phyloP scores from a whole-genome alignment of 225 moss, liverwort and hornwort genomes.

The Marchantia polymorpha region DNA sequence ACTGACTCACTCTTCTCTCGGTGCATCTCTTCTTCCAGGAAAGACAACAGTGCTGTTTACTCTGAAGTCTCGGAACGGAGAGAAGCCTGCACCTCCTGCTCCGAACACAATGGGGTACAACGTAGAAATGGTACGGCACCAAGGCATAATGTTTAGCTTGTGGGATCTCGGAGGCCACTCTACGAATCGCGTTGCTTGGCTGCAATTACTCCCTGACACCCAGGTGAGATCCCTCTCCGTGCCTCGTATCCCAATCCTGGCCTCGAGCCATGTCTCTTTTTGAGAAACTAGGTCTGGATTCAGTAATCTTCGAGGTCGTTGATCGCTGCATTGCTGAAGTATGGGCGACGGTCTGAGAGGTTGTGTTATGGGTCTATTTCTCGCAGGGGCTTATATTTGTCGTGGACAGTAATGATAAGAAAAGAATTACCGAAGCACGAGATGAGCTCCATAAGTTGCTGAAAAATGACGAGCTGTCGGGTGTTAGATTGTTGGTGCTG shows the following conservation, averaged over 20 bases:
- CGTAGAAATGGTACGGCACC: slow-evolving; percentile 26
- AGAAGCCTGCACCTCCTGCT: slow-evolving; percentile 20
- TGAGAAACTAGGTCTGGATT: background rate
- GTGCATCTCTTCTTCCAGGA: slow-evolving; percentile 12
- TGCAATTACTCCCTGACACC: slow-evolving; percentile 25
- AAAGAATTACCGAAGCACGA: slow-evolving; percentile 57
- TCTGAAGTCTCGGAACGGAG: slow-evolving; percentile 16
- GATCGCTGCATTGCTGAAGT: background rate
- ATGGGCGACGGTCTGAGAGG: background rate
- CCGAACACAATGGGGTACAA: slow-evolving; percentile 29
- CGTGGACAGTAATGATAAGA: slow-evolving; percentile 70
- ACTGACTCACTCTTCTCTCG: background rate
- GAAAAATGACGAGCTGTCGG: slow-evolving; percentile 42
- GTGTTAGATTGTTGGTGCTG: slow-evolving; percentile 56
- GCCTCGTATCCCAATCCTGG: background rate
- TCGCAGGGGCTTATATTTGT: slow-evolving; percentile 71
- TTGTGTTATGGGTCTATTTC: background rate
- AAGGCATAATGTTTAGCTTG: slow-evolving; percentile 27
- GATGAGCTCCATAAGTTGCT: slow-evolving; percentile 63
- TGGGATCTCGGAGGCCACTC: slow-evolving; percentile 31
- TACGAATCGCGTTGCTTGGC: slow-evolving; percentile 17
- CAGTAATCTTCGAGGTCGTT: background rate
- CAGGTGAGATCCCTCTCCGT: slow-evolving; percentile 11
- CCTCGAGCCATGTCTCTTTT: background rate
- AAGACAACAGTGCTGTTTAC: slow-evolving; percentile 27